Base-by-base conservation (phyloP, 768 basidiomycete genomes). In the Pisolithus sp. region DNA sequence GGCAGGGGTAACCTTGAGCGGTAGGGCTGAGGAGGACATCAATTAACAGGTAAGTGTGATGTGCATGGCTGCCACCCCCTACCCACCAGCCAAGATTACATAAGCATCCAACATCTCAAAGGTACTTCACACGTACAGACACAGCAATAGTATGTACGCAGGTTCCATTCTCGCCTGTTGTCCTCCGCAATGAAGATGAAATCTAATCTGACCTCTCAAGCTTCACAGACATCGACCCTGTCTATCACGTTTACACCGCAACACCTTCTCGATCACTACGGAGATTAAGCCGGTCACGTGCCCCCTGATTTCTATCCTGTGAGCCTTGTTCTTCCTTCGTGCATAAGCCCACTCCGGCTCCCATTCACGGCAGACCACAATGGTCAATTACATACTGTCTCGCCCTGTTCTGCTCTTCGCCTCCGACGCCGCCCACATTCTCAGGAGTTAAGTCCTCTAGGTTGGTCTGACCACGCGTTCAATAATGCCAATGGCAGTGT, bases 381-480 rank as follows among this genome's bases (percentile, higher is more conserved):
- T 76, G 72, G 52, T 83, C 78, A 46, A 82, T 73, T 40, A 93
- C 82, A 74, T 91, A 88, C 54, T 81, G 76, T 56, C 78, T 78
- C 12, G 86, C 89, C 52, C 80, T 76, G 62, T 78, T 83, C 73
- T 93, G 91, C 69, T 93, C 93, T 52, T 77, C 69, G 13, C 87
- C 90, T n/a, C 92, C 91, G 0, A 97, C 92, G 4, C 95, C 95
- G 41, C 83, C 82, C 28, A 95, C 77, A 51, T 89, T 79, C 69
- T 98, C 95, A 18, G 95, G 86, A n/a, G 81, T 83, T 68, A 86
- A 80, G 21, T 81, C 81, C 49, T 99, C 95, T 46, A 83, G 66
- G 63, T 99, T 95, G 51, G 83, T 70, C 93, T 95, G 26, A 53
- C 15, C 21, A 52, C 5, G 26, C 34, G 34, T 34, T 34, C 34